Conservation (phyloP, 139 green algal species). For the Closterium sp. region DNA sequence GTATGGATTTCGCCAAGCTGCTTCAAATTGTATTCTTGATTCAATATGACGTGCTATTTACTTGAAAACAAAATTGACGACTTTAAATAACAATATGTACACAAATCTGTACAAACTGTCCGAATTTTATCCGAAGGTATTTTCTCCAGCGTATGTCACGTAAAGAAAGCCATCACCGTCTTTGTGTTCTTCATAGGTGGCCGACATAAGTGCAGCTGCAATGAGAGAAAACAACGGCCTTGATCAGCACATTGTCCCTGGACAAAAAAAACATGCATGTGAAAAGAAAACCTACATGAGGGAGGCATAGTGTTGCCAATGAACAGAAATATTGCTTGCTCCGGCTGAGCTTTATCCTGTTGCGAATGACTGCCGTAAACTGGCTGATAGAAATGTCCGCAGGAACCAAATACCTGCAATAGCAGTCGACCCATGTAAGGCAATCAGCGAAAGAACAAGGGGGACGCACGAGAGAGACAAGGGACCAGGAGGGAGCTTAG, state of each 20-base stretch:
- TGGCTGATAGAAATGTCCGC: constrained; percentile 1
- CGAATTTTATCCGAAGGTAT: neutral
- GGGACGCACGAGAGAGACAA: neutral
- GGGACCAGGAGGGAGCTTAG: neutral
- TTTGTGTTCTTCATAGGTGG: constrained; percentile 7
- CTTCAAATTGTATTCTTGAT: no score
- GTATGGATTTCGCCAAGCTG: no score
- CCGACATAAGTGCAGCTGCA: constrained; percentile 6
- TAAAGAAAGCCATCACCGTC: constrained; percentile 19
- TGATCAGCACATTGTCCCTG: no score
- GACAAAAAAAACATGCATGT: neutral
- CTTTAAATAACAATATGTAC: no score
- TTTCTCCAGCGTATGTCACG: neutral
- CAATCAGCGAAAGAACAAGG: neutral
- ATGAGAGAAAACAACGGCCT: neutral
- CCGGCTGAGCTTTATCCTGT: constrained; percentile 8
- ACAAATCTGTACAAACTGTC: neutral
- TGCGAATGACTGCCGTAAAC: constrained; percentile 4
- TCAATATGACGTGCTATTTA: no score
- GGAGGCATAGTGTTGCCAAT: neutral
- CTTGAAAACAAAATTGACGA: no score
- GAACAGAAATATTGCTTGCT: constrained; percentile 8
- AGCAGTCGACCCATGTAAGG: neutral
- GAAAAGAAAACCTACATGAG: neutral
- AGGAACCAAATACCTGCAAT: constrained; percentile 2